Evolutionary conservation across 352 stramenopile genomes (phyloP), one percentile per base, ranked within the genome.

Genomic region (Lagenidium sp.): DNA sequence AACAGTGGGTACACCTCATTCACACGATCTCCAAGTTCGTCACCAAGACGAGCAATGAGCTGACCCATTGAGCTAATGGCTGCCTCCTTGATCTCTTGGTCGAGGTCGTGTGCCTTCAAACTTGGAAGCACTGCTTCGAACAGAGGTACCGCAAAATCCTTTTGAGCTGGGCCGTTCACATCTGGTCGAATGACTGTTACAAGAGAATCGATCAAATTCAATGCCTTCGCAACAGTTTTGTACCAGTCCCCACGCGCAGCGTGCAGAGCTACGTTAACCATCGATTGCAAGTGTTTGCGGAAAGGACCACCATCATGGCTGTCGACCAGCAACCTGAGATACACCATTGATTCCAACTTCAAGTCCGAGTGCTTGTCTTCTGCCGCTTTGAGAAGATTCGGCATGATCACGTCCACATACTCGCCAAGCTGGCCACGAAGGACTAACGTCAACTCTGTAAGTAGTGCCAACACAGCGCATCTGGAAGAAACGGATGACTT

Each of bases 71-170:
- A 94, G 43, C 66, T 81, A 48, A 98, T 96, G 8, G 87, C 86
- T 42, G 92, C 86, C 54, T 99, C 96, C 57, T 99, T 99, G 53
- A 99, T 98, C 70, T 99, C 96, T 66, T 98, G 94, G 52, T 99
- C 96, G 41, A 99, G 96, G 55, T 99, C 96, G 56, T 98, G 75
- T 4, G 91, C 89, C 47, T 95, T 83, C 25, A 99, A 72, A n/a
- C 88, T 93, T 23, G 94, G 91, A 53, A 98, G 61, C 13, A 98
- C 85, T 4, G 93, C 89, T 26, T 91, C 66, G 49, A 95, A 98
- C 7, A 98, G 72, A 13, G 76, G 62, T 36, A 80, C 51, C 0
- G 95, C 89, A 40, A 88, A 71, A 20, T 61, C 50, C 48, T 76
- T 73, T 19, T 59, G 42, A n/a, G 61, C 50, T 8, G 67, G 53